phyloP scores from a whole-genome alignment of 345 rosid species.

The Brassica carinata region DNA sequence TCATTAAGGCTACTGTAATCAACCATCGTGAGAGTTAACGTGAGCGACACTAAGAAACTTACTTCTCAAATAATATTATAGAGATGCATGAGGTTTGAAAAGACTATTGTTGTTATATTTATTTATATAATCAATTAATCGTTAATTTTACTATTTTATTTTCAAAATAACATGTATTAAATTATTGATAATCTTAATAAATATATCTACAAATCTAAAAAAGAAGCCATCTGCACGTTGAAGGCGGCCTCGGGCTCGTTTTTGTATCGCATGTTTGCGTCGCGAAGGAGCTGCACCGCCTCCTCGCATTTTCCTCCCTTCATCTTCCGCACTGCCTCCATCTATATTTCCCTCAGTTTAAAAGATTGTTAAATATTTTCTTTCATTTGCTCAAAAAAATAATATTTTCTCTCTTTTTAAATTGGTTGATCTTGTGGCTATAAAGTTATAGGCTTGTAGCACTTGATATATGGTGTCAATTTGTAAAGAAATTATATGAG shows the following conservation, averaged over 20 bases:
- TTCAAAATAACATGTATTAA: too few relatives aligned
- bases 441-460: background rate
- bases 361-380: too few relatives aligned
- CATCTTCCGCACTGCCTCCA: constrained; percentile 54
- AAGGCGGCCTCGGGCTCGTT: constrained; percentile 55
- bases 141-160: too few relatives aligned
- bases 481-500: background rate
- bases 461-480: background rate
- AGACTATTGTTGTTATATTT: too few relatives aligned
- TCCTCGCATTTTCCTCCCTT: constrained; percentile 51
- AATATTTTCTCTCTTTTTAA: background rate
- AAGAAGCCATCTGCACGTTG: constrained; percentile 50
- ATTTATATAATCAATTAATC: too few relatives aligned
- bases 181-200: too few relatives aligned
- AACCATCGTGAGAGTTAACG: too few relatives aligned
- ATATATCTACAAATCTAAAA: too few relatives aligned
- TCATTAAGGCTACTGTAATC: too few relatives aligned
- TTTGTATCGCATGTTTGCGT: constrained; percentile 38
- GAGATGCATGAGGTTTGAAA: too few relatives aligned
- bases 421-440: background rate
- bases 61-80: too few relatives aligned
- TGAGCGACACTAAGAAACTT: too few relatives aligned
- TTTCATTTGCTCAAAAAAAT: background rate
- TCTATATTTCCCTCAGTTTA: constrained; percentile 34
- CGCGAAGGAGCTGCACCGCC: constrained; percentile 45